These are phyloP conservation scores for Penicillium longicatenatum DNA, from an alignment of 495 filamentous ascomycete genomes.

Conservation along the genomic window DNA sequence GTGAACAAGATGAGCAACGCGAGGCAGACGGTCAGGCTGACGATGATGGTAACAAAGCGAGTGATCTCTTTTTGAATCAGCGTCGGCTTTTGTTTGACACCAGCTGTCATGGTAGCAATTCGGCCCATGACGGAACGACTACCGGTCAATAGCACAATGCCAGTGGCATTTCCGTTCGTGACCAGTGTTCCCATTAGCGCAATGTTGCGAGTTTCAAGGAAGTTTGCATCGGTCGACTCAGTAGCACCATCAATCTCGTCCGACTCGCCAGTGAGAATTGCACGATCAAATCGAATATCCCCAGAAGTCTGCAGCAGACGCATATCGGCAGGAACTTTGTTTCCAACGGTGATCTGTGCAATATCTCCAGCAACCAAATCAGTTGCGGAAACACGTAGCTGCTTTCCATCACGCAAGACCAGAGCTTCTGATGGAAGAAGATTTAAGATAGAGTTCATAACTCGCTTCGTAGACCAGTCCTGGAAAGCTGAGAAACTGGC, in stretches of 20 bases:
- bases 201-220: conserved; percentile 72
- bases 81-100: conserved; percentile 64
- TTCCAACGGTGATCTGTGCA: conserved; percentile 63
- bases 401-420: conserved; percentile 59
- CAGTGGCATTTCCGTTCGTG: conserved; percentile 63
- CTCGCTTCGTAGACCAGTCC: conserved; percentile 63
- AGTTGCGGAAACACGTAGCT: conserved; percentile 47
- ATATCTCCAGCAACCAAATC: conserved; percentile 73
- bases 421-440: conserved; percentile 68
- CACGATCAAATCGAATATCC: conserved; percentile 71
- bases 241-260: conserved; percentile 60
- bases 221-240: conserved; percentile 66
- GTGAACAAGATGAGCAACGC: conserved; percentile 56
- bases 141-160: conserved; percentile 64
- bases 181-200: conserved; percentile 74
- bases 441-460: conserved; percentile 65
- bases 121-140: conserved; percentile 65
- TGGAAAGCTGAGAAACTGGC: conserved; percentile 70
- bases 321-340: conserved; percentile 73
- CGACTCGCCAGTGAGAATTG: conserved; percentile 71
- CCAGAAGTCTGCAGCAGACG: conserved; percentile 63
- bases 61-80: conserved; percentile 68
- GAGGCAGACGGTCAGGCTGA: conserved; percentile 54
- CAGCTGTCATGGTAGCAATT: conserved; percentile 66
- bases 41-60: conserved; percentile 67